Evolutionary conservation across 176 grass and related monocot genomes (phyloP).

Genomic region (Musa troglodytarum): DNA sequence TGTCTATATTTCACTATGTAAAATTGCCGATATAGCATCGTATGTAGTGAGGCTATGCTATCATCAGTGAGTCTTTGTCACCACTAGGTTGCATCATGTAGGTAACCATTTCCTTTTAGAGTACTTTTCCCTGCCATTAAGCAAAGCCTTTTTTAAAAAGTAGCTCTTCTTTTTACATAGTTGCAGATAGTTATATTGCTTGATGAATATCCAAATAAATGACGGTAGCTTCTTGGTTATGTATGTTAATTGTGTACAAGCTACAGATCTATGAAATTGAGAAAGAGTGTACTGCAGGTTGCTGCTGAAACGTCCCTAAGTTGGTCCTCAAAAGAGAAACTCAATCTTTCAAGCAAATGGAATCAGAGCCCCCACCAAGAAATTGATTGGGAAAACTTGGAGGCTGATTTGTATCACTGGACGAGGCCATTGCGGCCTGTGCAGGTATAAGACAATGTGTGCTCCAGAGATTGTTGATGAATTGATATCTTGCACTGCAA

Average conservation of each 20-base stretch:
- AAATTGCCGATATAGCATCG: too few species aligned
- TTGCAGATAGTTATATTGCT: too few species aligned
- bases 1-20: too few species aligned
- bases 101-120: too few species aligned
- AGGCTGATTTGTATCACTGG: slow-evolving; percentile 88
- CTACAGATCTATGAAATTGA: background rate
- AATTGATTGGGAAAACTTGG: slow-evolving; percentile 59
- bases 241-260: too few species aligned
- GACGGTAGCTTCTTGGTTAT: background rate
- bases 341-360: slow-evolving; percentile 20
- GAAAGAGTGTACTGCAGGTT: slow-evolving; percentile 24
- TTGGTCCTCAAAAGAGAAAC: slow-evolving; percentile 41
- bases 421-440: slow-evolving; percentile 68
- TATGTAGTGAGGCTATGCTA: too few species aligned
- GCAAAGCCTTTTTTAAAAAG: too few species aligned
- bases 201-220: too few species aligned
- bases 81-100: too few species aligned
- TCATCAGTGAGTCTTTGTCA: too few species aligned
- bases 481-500: background rate
- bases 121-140: too few species aligned
- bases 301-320: slow-evolving; percentile 35
- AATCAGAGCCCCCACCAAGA: slow-evolving; percentile 23
- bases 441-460: slow-evolving; percentile 72
- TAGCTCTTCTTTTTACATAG: too few species aligned
- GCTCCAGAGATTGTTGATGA: slow-evolving; percentile 19